Percentiles rank a stretch among this genome's conserved stretches.
These are phyloP conservation scores for Sporothrix euskadiensis DNA, from an alignment of 2,329 filamentous ascomycete genomes.

Conservation along the genomic window DNA sequence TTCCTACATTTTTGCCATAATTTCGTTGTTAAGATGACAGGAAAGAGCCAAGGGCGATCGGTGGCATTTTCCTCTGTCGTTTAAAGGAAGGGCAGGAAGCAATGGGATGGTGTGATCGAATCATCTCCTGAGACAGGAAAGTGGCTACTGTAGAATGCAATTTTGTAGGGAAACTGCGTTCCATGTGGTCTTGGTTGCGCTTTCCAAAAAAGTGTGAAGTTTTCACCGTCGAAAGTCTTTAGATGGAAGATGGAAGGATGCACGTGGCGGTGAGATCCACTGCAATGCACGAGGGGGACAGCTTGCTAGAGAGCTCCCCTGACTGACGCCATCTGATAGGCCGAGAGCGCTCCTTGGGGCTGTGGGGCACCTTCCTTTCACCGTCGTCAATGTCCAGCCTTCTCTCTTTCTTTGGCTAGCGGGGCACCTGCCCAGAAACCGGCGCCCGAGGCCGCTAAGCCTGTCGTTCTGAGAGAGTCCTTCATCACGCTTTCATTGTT, in stretches of 20 bases:
- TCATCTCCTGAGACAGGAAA: constrained; percentile 4
- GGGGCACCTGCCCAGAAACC: constrained; percentile 15
- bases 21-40: not conserved
- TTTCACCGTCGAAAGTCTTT: not conserved
- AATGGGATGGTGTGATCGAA: not conserved
- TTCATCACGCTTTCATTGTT: not conserved
- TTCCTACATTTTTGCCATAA: not conserved
- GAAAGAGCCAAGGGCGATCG: not conserved
- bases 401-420: constrained; percentile 19
- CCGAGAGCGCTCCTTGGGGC: not conserved
- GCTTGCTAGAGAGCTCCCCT: constrained; percentile 12
- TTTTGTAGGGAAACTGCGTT: not conserved
- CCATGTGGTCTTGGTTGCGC: not conserved
- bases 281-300: constrained; percentile 1
- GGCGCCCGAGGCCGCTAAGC: constrained; percentile 24
- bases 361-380: constrained; percentile 14
- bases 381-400: constrained; percentile 2
- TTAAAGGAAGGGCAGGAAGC: not conserved
- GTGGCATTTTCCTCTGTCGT: too few species aligned
- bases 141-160: not conserved
- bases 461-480: constrained; percentile 24
- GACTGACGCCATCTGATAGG: constrained; percentile 14
- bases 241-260: not conserved
- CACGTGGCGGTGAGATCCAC: not conserved
- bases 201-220: not conserved